Evolutionary conservation across 176 grass and related monocot species (phyloP).

Genomic region (Themeda triandra): DNA sequence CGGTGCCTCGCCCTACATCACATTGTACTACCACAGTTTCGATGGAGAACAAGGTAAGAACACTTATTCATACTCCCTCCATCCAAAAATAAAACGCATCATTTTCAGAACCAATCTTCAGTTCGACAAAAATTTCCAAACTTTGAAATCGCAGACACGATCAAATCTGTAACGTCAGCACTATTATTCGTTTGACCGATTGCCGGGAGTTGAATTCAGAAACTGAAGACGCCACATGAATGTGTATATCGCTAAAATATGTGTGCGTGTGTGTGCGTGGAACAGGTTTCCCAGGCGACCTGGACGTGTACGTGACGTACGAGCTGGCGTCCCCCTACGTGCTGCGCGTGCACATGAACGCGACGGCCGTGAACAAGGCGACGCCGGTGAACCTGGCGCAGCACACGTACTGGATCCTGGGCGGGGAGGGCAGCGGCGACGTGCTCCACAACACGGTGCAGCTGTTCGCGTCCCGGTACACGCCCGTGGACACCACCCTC

Average conservation of each 20-base stretch:
- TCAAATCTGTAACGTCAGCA: not conserved
- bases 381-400: constrained; percentile 88
- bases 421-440: constrained; percentile 56
- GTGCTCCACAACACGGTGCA: constrained; percentile 63
- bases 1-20: constrained; percentile 73
- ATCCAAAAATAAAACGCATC: not conserved
- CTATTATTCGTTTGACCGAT: not conserved
- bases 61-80: not conserved
- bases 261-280: not conserved
- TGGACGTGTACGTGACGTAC: constrained; percentile 93
- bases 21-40: constrained; percentile 81
- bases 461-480: constrained; percentile 68
- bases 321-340: constrained; percentile 51
- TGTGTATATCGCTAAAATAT: no score
- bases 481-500: constrained; percentile 47
- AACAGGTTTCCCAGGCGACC: constrained; percentile 77
- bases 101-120: not conserved
- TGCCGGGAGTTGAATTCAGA: not conserved
- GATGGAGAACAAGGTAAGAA: constrained; percentile 93
- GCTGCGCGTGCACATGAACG: constrained; percentile 71
- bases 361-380: constrained; percentile 55
- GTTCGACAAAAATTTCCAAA: not conserved
- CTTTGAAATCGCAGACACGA: not conserved
- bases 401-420: constrained; percentile 93
- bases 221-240: not conserved